A percentile compares a stretch with the other conserved stretches of the same genome.
These are phyloP conservation scores for Hibiscus syriacus DNA, from an alignment of 345 rosid genomes.

Conservation along the genomic window DNA sequence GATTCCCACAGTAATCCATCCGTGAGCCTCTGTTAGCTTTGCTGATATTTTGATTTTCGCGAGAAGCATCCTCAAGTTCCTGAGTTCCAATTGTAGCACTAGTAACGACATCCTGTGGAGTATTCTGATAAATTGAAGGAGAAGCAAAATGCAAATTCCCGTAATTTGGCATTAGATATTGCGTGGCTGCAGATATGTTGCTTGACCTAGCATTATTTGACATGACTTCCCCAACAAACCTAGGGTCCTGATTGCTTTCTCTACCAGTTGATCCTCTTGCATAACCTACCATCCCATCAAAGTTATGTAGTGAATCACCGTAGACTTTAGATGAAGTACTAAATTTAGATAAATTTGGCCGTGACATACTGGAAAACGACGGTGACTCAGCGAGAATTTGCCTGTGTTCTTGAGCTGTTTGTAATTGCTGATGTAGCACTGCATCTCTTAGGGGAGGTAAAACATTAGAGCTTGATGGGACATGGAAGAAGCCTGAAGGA, in stretches of 20 bases:
- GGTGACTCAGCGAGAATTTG: background rate
- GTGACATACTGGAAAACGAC: conserved; percentile 15
- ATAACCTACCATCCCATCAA: conserved; percentile 38
- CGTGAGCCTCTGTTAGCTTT: conserved; percentile 8
- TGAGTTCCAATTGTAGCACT: conserved; percentile 17
- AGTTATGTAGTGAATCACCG: conserved; percentile 19
- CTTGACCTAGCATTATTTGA: conserved; percentile 29
- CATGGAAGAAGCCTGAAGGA: conserved; percentile 21
- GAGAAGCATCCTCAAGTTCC: conserved; percentile 10
- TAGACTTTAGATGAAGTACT: conserved; percentile 4
- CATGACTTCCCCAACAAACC: conserved; percentile 29
- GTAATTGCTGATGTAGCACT: conserved; percentile 15
- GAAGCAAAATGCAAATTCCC: conserved; percentile 18
- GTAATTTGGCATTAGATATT: conserved; percentile 16
- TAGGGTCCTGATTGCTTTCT: conserved; percentile 25
- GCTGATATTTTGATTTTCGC: conserved; percentile 8
- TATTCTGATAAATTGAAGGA: conserved; percentile 16
- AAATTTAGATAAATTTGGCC: conserved; percentile 13
- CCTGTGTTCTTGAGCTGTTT: background rate
- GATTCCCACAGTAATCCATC: conserved; percentile 20
- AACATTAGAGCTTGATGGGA: conserved; percentile 8
- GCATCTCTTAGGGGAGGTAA: conserved; percentile 14
- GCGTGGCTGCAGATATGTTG: conserved; percentile 17
- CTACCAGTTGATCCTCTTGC: conserved; percentile 27
- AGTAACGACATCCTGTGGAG: conserved; percentile 27